Evolutionary conservation across 2,329 filamentous ascomycete genomes (phyloP).

Genomic region (Chlorencoelia australis): DNA sequence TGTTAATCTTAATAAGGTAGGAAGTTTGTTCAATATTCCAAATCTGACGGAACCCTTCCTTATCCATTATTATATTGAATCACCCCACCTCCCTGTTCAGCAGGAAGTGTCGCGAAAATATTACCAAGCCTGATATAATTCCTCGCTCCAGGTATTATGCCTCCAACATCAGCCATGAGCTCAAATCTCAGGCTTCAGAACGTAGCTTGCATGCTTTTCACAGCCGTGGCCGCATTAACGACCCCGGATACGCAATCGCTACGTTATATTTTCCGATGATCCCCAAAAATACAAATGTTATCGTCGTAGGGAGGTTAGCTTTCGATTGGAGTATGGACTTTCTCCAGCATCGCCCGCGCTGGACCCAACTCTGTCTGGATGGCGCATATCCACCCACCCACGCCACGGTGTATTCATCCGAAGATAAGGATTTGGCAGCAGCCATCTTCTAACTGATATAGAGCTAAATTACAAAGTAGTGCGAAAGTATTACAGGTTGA

Average conservation of each 20-base stretch:
- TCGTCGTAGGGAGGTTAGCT: background rate
- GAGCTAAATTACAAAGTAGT: too few species aligned
- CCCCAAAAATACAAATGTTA: conserved; percentile 15
- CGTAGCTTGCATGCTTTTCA: conserved; percentile 23
- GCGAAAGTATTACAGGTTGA: too few species aligned
- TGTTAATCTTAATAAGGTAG: background rate
- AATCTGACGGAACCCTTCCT: conserved; percentile 7
- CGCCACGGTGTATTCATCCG: conserved; percentile 4
- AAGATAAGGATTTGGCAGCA: background rate
- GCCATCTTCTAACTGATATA: too few species aligned
- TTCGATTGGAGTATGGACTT: conserved; percentile 1
- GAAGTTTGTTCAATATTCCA: conserved; percentile 10
- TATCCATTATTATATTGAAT: conserved; percentile 10
- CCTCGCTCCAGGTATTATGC: conserved; percentile 15
- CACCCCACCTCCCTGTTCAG: conserved; percentile 7
- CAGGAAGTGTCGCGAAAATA: conserved; percentile 9
- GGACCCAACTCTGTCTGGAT: background rate
- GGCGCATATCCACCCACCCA: conserved; percentile 6
- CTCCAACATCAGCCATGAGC: conserved; percentile 35
- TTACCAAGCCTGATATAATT: conserved; percentile 13
- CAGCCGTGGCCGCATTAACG: conserved; percentile 26
- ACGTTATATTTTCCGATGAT: conserved; percentile 14
- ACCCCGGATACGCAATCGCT: conserved; percentile 12
- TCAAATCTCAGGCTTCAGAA: conserved; percentile 30
- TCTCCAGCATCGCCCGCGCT: conserved; percentile 23